Percentiles rank a stretch among this genome's conserved stretches.
phyloP scores from a whole-genome alignment of 495 filamentous ascomycete genomes.

The Arthonia radiata region DNA sequence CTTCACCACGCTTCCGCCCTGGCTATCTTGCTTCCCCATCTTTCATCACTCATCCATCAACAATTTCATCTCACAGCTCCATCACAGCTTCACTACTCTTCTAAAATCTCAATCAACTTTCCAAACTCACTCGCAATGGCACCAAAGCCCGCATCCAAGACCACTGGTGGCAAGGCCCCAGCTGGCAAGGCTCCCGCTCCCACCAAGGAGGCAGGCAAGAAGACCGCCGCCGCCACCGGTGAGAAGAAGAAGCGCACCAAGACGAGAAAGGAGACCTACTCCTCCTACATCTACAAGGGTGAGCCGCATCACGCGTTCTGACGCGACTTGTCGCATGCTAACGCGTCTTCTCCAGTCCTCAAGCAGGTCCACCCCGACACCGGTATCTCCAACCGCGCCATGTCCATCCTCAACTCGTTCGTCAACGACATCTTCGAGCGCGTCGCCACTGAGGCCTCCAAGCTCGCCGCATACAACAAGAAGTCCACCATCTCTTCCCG shows the following conservation, averaged over 20 bases:
- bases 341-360: slow-evolving; percentile 42
- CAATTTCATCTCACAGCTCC: slow-evolving; percentile 4
- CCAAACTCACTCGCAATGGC: slow-evolving; percentile 43
- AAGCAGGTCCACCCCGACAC: slow-evolving; percentile 99
- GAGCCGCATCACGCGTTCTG: slow-evolving; percentile 14
- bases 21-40: slow-evolving; percentile 12
- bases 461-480: slow-evolving; percentile 99
- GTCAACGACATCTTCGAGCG: slow-evolving; percentile 99
- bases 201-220: slow-evolving; percentile 99
- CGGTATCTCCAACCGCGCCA: slow-evolving; percentile 98
- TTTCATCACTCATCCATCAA: slow-evolving; percentile 7
- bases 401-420: slow-evolving; percentile 99
- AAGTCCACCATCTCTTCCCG: slow-evolving; percentile 99
- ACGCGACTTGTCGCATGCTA: slow-evolving; percentile 9
- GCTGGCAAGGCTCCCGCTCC: slow-evolving; percentile 73
- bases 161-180: slow-evolving; percentile 87
- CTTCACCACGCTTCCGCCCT: slow-evolving; percentile 16
- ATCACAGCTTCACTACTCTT: slow-evolving; percentile 6
- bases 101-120: slow-evolving; percentile 6
- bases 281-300: slow-evolving; percentile 99
- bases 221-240: slow-evolving; percentile 71
- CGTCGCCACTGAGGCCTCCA: slow-evolving; percentile 93
- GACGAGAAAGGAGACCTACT: slow-evolving; percentile 99
- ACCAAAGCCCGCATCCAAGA: slow-evolving; percentile 84
- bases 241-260: slow-evolving; percentile 99